phyloP scores from a whole-genome alignment of 1,284 basidiomycete genomes.

The Sporisorium reilianum region DNA sequence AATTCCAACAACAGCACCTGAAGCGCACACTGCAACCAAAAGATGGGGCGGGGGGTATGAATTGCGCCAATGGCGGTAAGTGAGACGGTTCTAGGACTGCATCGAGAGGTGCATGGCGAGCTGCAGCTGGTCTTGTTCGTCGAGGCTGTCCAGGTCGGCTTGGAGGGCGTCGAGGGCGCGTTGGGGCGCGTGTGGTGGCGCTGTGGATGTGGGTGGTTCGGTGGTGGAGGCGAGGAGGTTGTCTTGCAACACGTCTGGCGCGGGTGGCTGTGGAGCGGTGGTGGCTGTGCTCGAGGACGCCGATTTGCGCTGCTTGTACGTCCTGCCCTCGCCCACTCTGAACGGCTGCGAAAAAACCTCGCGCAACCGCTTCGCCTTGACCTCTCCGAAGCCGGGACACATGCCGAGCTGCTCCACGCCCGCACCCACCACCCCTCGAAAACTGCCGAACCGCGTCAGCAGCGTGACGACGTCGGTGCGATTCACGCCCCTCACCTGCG shows the following conservation, averaged over 20 bases:
- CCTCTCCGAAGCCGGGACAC: constrained; percentile 92
- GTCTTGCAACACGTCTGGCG: not conserved
- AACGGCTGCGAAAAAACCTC: constrained; percentile 74
- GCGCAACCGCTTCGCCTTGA: constrained; percentile 81
- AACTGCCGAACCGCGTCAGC: constrained; percentile 70
- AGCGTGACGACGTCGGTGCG: constrained; percentile 97
- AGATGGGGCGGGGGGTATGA: no score
- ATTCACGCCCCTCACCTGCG: constrained; percentile 91
- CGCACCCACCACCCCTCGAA: constrained; percentile 31
- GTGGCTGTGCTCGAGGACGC: no score
- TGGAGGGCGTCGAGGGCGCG: constrained; percentile 29
- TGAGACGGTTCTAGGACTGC: constrained; percentile 5
- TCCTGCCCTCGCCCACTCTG: constrained; percentile 75
- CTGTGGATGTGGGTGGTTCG: constrained; percentile 64
- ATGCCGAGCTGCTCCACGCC: constrained; percentile 79
- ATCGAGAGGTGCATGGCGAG: constrained; percentile 41
- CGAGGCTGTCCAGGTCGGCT: constrained; percentile 48
- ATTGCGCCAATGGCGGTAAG: no score
- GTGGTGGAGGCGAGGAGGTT: not conserved
- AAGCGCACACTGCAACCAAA: no score
- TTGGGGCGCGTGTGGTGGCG: not conserved
- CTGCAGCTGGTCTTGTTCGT: constrained; percentile 47
- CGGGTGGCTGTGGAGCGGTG: no score
- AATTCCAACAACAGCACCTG: no score
- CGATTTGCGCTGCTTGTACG: constrained; percentile 76